Percentiles rank a stretch among this genome's conserved stretches.
phyloP scores from a whole-genome alignment of 2,329 filamentous ascomycete genomes.

The Ophiocordyceps camponoti-saundersi region DNA sequence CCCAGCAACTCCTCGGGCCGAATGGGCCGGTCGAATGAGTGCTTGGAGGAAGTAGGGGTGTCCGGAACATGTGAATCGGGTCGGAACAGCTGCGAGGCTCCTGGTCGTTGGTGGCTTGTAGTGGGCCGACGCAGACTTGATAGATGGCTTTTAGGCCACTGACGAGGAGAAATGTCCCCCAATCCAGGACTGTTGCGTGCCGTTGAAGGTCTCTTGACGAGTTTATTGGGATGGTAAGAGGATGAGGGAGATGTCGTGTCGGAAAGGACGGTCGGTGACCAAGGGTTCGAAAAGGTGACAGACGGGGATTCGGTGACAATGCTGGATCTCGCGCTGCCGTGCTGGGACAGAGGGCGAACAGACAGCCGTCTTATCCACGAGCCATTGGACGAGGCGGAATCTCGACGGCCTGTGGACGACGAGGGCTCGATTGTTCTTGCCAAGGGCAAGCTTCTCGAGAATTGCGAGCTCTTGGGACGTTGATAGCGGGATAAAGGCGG shows the following conservation, averaged over 20 bases:
- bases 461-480: slow-evolving; percentile 20
- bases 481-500: slow-evolving; percentile 20
- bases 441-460: slow-evolving; percentile 25
- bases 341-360: slow-evolving; percentile 44
- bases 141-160: slow-evolving; percentile 41
- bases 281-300: slow-evolving; percentile 47
- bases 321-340: slow-evolving; percentile 47
- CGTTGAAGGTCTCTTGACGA: slow-evolving; percentile 57
- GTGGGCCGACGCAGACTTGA: slow-evolving; percentile 54
- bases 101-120: slow-evolving; percentile 63
- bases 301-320: slow-evolving; percentile 49
- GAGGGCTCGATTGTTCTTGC: slow-evolving; percentile 20
- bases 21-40: slow-evolving; percentile 18
- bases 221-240: slow-evolving; percentile 50
- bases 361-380: slow-evolving; percentile 63
- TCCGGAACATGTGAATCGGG: slow-evolving; percentile 11
- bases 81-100: slow-evolving; percentile 43
- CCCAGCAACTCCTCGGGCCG: slow-evolving; percentile 12
- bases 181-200: slow-evolving; percentile 25
- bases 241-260: slow-evolving; percentile 17
- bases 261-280: slow-evolving; percentile 44
- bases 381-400: slow-evolving; percentile 42
- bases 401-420: slow-evolving; percentile 23
- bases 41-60: slow-evolving; percentile 10
- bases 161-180: slow-evolving; percentile 22